Evolutionary conservation across 345 rosid species (phyloP).

Genomic region (Sapria himalayana): DNA sequence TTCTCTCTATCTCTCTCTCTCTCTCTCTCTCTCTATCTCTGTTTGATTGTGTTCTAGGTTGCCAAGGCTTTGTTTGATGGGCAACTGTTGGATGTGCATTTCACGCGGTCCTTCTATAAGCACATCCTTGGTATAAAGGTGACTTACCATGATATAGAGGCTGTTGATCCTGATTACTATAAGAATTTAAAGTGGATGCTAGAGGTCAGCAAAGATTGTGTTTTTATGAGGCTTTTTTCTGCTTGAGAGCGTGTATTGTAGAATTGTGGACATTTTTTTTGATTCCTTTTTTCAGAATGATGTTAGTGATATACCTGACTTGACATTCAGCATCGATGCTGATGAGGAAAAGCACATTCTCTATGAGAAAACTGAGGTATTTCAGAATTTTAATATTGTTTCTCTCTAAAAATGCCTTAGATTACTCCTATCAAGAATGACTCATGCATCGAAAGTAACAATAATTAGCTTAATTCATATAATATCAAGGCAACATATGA

Average conservation of each 20-base stretch:
- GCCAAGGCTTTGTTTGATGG: conserved; percentile 92
- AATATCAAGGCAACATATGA: no score
- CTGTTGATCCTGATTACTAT: conserved; percentile 98
- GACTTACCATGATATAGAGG: conserved; percentile 97
- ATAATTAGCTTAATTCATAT: no score
- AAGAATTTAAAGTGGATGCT: conserved; percentile 92
- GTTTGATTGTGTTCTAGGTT: no score
- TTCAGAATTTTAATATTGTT: not conserved
- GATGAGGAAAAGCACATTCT: conserved; percentile 94
- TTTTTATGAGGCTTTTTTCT: not conserved
- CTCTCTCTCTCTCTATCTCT: no score
- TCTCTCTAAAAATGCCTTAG: no score
- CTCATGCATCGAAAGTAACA: no score
- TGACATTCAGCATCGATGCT: conserved; percentile 96
- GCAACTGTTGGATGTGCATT: conserved; percentile 91
- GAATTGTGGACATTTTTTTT: no score
- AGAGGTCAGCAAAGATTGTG: conserved; percentile 26
- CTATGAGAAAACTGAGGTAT: conserved; percentile 85
- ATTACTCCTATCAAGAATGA: no score
- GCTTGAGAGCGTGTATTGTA: not conserved
- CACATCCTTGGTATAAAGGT: conserved; percentile 92
- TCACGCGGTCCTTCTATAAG: conserved; percentile 87
- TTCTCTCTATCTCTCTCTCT: no score
- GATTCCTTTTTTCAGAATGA: conserved; percentile 42
- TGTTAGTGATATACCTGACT: conserved; percentile 59